Evolutionary conservation across 2,329 filamentous ascomycete genomes (phyloP), one percentile per base, ranked within the genome.

Genomic region (Fusarium sp.): DNA sequence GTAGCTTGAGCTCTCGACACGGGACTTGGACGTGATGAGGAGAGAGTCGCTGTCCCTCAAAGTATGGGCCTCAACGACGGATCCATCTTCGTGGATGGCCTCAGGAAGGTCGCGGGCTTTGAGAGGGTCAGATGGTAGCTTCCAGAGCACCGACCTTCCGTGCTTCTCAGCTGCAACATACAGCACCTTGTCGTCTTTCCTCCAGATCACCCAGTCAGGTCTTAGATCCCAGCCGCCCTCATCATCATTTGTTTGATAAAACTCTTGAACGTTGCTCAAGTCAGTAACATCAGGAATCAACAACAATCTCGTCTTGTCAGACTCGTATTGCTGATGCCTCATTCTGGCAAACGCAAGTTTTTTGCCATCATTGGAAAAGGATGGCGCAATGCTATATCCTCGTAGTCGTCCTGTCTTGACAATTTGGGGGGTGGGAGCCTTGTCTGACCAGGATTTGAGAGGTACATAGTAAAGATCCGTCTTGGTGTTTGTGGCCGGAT

Each of bases 301-400:
- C 66, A 94, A 80, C 6, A 94, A 81, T 44, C 90, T 86, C 44
- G 91, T 86, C 70, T 81, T 81, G 81, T 97, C 94, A 17, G 91
- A 88, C 79, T 98, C 94, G 77, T 97, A 97, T 62, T 91, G 89
- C 52, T 88, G 85, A 58, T 86, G 86, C 67, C 87, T 86, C 94
- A 97, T 97, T 65, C 92, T 89, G 31, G 93, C 84, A 77, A 97
- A 97, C 3, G 89, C 93, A 26, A 95, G 83, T 63, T 87, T 86
- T 36, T 84, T 87, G 11, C 93, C 92, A 73, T 91, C 86, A 6
- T 89, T 88, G 5, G 93, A 95, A 80, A 97, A 97, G 0, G 87
- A 85, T 0, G 94, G 94, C 4, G 81, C 82, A 18, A 84, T 84
- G 24, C 86, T 88, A 71, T 93, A 93, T 8, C 92, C 92, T 63